Base-by-base conservation (phyloP, 176 grass and related monocot genomes). In the Carex kokanica region DNA sequence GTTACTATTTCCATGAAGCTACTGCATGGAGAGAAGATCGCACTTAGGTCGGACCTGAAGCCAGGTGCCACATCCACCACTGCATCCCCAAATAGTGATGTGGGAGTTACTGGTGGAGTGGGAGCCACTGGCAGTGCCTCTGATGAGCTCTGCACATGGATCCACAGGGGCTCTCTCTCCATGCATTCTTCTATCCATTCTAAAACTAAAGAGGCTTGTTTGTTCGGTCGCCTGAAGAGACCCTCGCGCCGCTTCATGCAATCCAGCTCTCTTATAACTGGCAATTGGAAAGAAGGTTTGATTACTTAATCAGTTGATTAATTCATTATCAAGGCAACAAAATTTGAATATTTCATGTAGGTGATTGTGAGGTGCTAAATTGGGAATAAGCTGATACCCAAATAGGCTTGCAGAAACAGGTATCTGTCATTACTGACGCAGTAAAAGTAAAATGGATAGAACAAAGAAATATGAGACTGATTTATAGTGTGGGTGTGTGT, bases 191-290 rank as follows among this genome's bases (percentile, higher is more conserved):
- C 91, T 6, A 99, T 99, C 96, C 96, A 95, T 18, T 93, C 67
- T 62, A 99, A 88, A 38, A 89, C 85, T 49, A 72, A 78, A 60
- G 93, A 93, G 4, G 93, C 96, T 18, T 56, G 73, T 84, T 93
- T 99, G 15, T 88, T 86, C 23, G 89, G 86, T 72, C 83, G 81
- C 10, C 78, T 75, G 85, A 95, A 93, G 69, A 95, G 56, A 23
- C 89, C 84, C 62, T 95, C 96, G 18, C 78, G 70, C 82, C 86
- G 86, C 45, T 95, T 99, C 89, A 99, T 87, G 79, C 85, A 86
- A 61, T 95, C 89, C 0, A 99, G 84, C 81, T 99, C 96, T 82
- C 96, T 88, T 85, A 99, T 93, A 13, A 99, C 96, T 99, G 85
- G 24, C 0, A 25, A 62, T 27, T 41, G 29, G 2, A 81, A 29